Conservation (phyloP, 768 basidiomycete species). For the Pulveroboletus sp. region DNA sequence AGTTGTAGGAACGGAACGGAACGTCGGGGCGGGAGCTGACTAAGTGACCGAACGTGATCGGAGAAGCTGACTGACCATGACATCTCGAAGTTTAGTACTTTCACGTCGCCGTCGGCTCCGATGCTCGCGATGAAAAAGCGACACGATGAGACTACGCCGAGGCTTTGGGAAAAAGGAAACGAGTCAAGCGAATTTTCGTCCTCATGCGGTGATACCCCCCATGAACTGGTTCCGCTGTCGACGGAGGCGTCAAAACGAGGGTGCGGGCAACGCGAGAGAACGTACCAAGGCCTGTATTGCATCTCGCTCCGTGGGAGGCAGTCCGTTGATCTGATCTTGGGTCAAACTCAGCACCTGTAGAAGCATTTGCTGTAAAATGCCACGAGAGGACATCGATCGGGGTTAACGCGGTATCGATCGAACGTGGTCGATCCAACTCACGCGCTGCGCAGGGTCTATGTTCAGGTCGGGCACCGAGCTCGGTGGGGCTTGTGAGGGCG, state of each 20-base stretch:
- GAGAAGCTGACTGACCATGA: neutral
- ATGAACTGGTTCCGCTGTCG: slow-evolving; percentile 34
- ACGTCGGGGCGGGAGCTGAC: neutral
- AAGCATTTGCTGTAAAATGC: slow-evolving; percentile 73
- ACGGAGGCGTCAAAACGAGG: neutral
- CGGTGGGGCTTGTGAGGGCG: slow-evolving; percentile 30
- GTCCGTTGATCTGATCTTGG: slow-evolving; percentile 74
- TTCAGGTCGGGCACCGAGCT: slow-evolving; percentile 32
- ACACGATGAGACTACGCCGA: neutral
- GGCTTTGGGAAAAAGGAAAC: neutral
- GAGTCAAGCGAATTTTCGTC: neutral
- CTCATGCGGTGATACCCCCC: slow-evolving; percentile 29
- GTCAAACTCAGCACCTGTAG: slow-evolving; percentile 82
- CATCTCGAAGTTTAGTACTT: neutral
- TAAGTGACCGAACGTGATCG: neutral
- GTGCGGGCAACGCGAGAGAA: slow-evolving; percentile 17
- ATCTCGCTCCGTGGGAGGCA: slow-evolving; percentile 73
- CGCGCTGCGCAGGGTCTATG: slow-evolving; percentile 52
- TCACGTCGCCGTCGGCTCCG: too few species aligned
- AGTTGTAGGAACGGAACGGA: neutral
- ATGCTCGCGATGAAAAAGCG: neutral
- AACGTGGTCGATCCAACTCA: slow-evolving; percentile 20
- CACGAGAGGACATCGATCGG: neutral
- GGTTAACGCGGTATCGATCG: neutral
- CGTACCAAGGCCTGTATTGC: slow-evolving; percentile 78